phyloP scores from a whole-genome alignment of 2,329 filamentous ascomycete genomes.

The Colletotrichum liaoningense region DNA sequence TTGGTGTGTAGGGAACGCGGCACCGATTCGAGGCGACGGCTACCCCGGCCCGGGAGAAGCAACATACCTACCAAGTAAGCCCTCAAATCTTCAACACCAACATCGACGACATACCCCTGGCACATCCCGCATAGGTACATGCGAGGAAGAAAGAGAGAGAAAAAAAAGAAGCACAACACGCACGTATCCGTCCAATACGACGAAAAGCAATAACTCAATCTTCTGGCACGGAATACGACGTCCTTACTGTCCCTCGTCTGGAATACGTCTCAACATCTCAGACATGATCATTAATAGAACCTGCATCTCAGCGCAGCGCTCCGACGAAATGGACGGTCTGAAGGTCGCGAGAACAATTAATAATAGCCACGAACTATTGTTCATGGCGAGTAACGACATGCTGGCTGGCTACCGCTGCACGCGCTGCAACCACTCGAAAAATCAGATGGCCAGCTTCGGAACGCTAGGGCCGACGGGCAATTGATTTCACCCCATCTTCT shows the following conservation, averaged over 20 bases:
- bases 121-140: constrained; percentile 5
- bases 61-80: not conserved
- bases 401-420: not conserved
- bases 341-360: constrained; percentile 14
- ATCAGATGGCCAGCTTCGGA: constrained; percentile 20
- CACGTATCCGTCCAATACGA: constrained; percentile 14
- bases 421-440: constrained; percentile 21
- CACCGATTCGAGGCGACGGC: not conserved
- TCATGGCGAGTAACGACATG: constrained; percentile 12
- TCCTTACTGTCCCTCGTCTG: not conserved
- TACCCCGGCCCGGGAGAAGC: constrained; percentile 12
- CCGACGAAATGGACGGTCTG: not conserved
- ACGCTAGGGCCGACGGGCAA: constrained; percentile 19
- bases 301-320: constrained; percentile 5
- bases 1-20: not conserved
- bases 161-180: constrained; percentile 6
- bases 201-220: not conserved
- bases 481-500: constrained; percentile 33
- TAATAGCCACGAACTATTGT: not conserved
- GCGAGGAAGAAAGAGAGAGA: not conserved
- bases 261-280: constrained; percentile 13
- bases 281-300: constrained; percentile 15
- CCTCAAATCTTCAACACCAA: not conserved
- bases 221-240: constrained; percentile 5
- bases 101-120: not conserved